These are phyloP conservation scores for Pseudozyma flocculosa DNA, from an alignment of 1,284 basidiomycete genomes.

Conservation along the genomic window DNA sequence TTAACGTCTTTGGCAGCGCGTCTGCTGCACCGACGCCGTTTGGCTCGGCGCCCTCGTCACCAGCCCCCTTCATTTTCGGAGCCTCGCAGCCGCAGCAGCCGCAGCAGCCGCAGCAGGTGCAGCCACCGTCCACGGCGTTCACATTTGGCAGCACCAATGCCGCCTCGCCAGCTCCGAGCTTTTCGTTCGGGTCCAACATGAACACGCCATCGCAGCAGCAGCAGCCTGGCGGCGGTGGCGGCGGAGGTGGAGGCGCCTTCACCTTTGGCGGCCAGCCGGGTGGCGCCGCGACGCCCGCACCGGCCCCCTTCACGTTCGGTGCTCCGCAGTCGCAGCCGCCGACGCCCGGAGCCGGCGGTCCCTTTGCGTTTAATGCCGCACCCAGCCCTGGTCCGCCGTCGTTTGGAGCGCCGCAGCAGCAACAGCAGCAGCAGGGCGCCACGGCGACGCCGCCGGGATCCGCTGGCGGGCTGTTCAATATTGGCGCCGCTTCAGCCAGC, in stretches of 20 bases:
- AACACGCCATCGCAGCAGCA: not conserved
- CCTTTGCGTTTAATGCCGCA: not conserved
- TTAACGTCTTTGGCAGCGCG: not conserved
- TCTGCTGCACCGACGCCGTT: conserved; percentile 12
- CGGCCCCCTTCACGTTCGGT: conserved; percentile 20
- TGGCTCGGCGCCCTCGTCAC: conserved; percentile 19
- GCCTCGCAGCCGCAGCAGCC: conserved; percentile 3
- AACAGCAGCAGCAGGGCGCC: not conserved
- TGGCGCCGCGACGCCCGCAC: not conserved
- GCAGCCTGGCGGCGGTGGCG: no score
- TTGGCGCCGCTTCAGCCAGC: conserved; percentile 27
- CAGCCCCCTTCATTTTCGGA: conserved; percentile 20
- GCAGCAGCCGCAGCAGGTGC: not conserved
- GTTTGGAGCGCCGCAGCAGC: not conserved
- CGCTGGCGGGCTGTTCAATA: conserved; percentile 31
- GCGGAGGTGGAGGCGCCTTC: not conserved
- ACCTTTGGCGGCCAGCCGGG: not conserved
- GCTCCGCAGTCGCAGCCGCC: not conserved
- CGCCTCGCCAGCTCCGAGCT: conserved; percentile 5
- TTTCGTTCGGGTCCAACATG: conserved; percentile 3
- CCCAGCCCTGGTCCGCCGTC: not conserved
- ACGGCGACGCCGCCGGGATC: conserved; percentile 12
- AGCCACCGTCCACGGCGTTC: conserved; percentile 2
- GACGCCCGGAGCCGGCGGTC: not conserved
- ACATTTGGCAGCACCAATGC: conserved; percentile 7